These are phyloP conservation scores for Gossypium lobatum DNA, from an alignment of 441 rosid species.

Conservation along the genomic window DNA sequence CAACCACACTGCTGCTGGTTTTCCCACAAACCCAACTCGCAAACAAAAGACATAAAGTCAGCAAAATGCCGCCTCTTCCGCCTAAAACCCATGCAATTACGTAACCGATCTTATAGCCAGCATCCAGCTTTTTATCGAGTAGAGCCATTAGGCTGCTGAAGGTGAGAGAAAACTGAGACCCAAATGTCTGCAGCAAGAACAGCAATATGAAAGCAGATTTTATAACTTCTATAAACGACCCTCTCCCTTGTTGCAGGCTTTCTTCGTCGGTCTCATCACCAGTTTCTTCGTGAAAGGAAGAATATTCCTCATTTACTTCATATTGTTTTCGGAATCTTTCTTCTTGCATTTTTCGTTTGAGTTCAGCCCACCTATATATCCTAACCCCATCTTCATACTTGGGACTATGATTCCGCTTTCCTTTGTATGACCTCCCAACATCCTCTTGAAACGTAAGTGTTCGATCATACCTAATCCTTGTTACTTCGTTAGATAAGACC, in stretches of 20 bases:
- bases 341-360: conserved; percentile 40
- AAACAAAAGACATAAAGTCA: conserved; percentile 31
- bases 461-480: conserved; percentile 58
- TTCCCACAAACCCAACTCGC: conserved; percentile 90
- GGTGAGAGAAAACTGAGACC: conserved; percentile 52
- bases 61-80: neutral
- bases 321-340: conserved; percentile 37
- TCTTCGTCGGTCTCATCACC: conserved; percentile 29
- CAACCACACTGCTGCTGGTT: conserved; percentile 70
- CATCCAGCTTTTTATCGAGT: conserved; percentile 61
- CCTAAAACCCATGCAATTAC: conserved; percentile 59
- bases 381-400: conserved; percentile 48
- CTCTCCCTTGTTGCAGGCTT: conserved; percentile 35
- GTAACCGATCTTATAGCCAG: conserved; percentile 73
- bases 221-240: conserved; percentile 43
- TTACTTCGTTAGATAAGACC: conserved; percentile 64
- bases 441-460: conserved; percentile 40
- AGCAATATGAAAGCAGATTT: conserved; percentile 9
- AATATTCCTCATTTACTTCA: conserved; percentile 23
- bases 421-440: conserved; percentile 28
- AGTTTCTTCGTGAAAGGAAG: conserved; percentile 27
- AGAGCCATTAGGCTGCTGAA: conserved; percentile 54
- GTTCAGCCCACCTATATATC: conserved; percentile 52
- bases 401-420: conserved; percentile 22
- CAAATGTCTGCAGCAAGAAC: conserved; percentile 47